Evolutionary conservation across 495 filamentous ascomycete species (phyloP).

Genomic region (Aspergillus nidulans): DNA sequence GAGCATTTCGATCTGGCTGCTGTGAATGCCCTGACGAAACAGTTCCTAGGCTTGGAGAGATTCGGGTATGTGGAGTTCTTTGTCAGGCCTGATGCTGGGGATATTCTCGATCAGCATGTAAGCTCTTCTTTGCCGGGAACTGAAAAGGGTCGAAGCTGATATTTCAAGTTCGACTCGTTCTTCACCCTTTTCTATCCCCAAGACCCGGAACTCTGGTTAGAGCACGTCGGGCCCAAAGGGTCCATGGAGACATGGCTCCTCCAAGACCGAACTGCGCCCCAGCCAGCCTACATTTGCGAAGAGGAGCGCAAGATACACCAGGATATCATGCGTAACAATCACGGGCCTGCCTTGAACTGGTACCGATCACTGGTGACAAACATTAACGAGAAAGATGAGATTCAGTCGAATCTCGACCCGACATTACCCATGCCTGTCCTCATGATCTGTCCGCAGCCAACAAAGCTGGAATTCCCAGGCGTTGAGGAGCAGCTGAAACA

Average conservation of each 20-base stretch:
- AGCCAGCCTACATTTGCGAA: conserved; percentile 21
- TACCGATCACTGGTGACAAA: too few relatives aligned
- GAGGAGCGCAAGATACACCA: conserved; percentile 20
- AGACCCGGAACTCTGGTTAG: conserved; percentile 17
- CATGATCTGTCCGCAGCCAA: conserved; percentile 13
- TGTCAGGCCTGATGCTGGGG: conserved; percentile 14
- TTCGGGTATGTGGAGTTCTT: conserved; percentile 30
- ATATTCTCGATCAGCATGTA: conserved; percentile 27
- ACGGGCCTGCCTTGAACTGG: conserved; percentile 25
- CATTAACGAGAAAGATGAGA: conserved; percentile 28
- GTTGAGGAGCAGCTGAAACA: conserved; percentile 14
- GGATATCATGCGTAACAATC: conserved; percentile 25
- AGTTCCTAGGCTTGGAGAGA: conserved; percentile 25
- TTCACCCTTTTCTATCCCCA: conserved; percentile 25
- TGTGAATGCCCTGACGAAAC: conserved; percentile 20
- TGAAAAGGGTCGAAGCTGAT: too few relatives aligned
- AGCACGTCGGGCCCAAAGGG: conserved; percentile 21
- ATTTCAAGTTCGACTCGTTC: conserved; percentile 21
- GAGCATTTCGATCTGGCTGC: conserved; percentile 22
- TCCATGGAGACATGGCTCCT: conserved; percentile 23
- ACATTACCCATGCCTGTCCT: conserved; percentile 16
- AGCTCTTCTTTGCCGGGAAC: too few relatives aligned
- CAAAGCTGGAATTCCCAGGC: conserved; percentile 12
- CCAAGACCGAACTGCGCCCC: conserved; percentile 13
- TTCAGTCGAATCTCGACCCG: conserved; percentile 8